These are phyloP conservation scores for Alternaria tenuissima DNA, from an alignment of 2,329 filamentous ascomycete genomes.

Conservation along the genomic window DNA sequence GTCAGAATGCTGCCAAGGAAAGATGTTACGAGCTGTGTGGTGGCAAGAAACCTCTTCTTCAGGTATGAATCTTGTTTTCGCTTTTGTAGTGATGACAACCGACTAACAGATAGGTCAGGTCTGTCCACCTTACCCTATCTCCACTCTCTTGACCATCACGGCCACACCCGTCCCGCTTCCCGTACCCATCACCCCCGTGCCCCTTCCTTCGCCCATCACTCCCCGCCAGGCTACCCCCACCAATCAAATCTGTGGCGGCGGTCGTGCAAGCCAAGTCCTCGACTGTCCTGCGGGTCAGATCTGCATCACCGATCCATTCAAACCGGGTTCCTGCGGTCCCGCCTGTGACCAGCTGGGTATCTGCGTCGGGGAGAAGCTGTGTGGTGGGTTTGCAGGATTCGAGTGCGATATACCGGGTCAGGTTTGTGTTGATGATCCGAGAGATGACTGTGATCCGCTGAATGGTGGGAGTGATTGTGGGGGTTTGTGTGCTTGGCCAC, in stretches of 20 bases:
- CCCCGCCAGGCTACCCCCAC: slow-evolving; percentile 17
- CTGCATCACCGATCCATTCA: slow-evolving; percentile 45
- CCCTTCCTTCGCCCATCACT: slow-evolving; percentile 1
- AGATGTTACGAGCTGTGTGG: slow-evolving; percentile 36
- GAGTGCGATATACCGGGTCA: slow-evolving; percentile 41
- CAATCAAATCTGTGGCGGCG: slow-evolving; percentile 39
- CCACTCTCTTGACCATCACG: neutral
- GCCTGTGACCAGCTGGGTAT: slow-evolving; percentile 45
- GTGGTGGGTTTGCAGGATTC: slow-evolving; percentile 54
- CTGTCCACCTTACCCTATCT: slow-evolving; percentile 3
- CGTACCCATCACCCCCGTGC: neutral
- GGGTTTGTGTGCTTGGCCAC: slow-evolving; percentile 52
- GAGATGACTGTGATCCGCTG: slow-evolving; percentile 53
- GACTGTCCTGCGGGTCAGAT: slow-evolving; percentile 25
- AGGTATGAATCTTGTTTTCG: slow-evolving; percentile 8
- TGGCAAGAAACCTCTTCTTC: slow-evolving; percentile 21
- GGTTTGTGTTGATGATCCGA: slow-evolving; percentile 55
- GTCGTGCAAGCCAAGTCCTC: slow-evolving; percentile 19
- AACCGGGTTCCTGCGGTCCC: slow-evolving; percentile 44
- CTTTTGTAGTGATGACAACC: neutral
- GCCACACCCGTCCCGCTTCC: neutral
- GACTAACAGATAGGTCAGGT: neutral
- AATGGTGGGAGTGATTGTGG: slow-evolving; percentile 55
- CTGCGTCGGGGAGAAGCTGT: slow-evolving; percentile 47
- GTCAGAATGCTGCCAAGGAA: slow-evolving; percentile 33